Conservation (phyloP, 768 basidiomycete genomes). For the Rhodotorula sphaerocarpa region DNA sequence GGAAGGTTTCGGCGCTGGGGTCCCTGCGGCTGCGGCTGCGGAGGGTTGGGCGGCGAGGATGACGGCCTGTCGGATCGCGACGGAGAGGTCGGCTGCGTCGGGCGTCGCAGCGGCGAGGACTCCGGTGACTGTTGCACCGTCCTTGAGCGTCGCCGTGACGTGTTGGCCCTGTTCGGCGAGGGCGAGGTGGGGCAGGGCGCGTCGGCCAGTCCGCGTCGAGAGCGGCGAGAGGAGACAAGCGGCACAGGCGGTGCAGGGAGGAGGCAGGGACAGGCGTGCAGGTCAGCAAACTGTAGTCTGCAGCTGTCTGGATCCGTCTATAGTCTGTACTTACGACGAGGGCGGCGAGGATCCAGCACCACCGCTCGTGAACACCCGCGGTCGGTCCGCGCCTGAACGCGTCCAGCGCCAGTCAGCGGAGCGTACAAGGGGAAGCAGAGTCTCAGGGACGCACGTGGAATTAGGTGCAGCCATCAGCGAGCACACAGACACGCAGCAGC, state of each 20-base stretch:
- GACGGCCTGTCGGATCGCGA: slow-evolving; percentile 35
- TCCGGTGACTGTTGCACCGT: slow-evolving; percentile 25
- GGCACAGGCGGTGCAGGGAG: too few species aligned
- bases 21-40: neutral
- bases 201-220: too few species aligned
- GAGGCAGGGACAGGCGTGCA: too few species aligned
- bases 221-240: too few species aligned
- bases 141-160: slow-evolving; percentile 31
- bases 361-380: slow-evolving; percentile 10
- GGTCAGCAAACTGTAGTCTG: too few species aligned
- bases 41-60: slow-evolving; percentile 14
- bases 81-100: slow-evolving; percentile 29
- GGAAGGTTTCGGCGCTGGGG: slow-evolving; percentile 13
- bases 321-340: slow-evolving; percentile 17
- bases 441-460: too few species aligned
- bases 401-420: neutral
- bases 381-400: neutral
- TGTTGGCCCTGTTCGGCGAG: slow-evolving; percentile 25
- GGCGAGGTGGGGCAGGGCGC: too few species aligned
- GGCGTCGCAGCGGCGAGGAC: slow-evolving; percentile 34
- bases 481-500: too few species aligned
- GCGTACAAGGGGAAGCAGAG: neutral
- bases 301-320: too few species aligned
- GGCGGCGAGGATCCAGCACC: slow-evolving; percentile 15
- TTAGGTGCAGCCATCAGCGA: too few species aligned